Conservation (phyloP, 176 grass and related monocot genomes). For the Oryza australiensis region DNA sequence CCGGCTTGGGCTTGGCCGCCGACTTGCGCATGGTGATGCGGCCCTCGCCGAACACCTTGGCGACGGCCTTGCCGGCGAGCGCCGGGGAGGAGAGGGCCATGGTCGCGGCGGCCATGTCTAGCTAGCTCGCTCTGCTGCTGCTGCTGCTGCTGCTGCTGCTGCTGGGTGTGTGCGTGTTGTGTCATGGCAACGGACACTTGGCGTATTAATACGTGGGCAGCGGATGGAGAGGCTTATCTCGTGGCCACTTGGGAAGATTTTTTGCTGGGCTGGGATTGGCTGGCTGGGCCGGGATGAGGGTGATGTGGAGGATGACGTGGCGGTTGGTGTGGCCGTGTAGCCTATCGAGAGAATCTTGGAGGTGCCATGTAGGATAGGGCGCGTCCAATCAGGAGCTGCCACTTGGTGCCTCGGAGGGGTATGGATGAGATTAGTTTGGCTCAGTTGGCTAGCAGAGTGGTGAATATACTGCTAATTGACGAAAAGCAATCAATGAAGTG, state of each 20-base stretch:
- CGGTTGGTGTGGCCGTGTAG: background rate
- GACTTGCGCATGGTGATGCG: slow-evolving; percentile 70
- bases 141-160: background rate
- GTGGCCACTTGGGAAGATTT: background rate
- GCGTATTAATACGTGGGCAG: background rate
- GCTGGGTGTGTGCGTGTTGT: background rate
- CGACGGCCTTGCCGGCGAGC: slow-evolving; percentile 25
- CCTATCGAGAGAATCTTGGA: slow-evolving; percentile 26
- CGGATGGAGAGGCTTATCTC: slow-evolving; percentile 22
- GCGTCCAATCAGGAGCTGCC: background rate
- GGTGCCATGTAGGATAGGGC: background rate
- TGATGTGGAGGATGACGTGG: slow-evolving; percentile 23
- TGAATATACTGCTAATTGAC: background rate
- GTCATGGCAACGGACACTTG: background rate
- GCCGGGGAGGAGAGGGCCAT: slow-evolving; percentile 54
- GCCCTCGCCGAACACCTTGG: slow-evolving; percentile 48
- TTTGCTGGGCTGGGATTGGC: slow-evolving; percentile 39
- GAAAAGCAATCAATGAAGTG: background rate
- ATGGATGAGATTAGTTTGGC: slow-evolving; percentile 26
- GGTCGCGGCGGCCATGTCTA: slow-evolving; percentile 52
- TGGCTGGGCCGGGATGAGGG: background rate
- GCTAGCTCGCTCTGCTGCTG: background rate
- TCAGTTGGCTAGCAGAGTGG: background rate
- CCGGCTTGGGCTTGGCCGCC: slow-evolving; percentile 16
- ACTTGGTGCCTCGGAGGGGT: background rate